phyloP scores from a whole-genome alignment of 2,329 filamentous ascomycete species.

The Parasarocladium wereldwijsianum region DNA sequence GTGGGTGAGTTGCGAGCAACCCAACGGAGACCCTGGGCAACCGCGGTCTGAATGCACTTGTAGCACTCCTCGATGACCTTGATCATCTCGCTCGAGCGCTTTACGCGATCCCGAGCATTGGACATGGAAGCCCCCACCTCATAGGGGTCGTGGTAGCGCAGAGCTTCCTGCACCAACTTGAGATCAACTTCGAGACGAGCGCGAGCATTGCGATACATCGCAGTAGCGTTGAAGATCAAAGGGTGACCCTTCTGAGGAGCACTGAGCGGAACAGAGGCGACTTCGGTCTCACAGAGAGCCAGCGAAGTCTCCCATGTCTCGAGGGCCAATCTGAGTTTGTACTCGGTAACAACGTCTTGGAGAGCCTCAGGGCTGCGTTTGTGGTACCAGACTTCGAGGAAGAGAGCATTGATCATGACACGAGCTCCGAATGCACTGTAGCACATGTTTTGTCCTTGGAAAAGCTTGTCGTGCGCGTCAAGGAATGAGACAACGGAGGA shows the following conservation, averaged over 20 bases:
- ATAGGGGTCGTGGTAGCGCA: slow-evolving; percentile 93
- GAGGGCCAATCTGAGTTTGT: slow-evolving; percentile 86
- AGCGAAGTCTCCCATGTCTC: slow-evolving; percentile 99
- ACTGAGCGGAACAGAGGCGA: slow-evolving; percentile 74
- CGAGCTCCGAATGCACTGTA: slow-evolving; percentile 96
- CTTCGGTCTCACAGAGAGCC: slow-evolving; percentile 83
- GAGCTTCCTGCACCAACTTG: slow-evolving; percentile 87
- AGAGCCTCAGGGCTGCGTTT: slow-evolving; percentile 96
- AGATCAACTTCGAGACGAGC: slow-evolving; percentile 88
- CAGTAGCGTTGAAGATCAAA: slow-evolving; percentile 95
- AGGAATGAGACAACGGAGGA: slow-evolving; percentile 74
- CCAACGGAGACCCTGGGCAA: slow-evolving; percentile 89
- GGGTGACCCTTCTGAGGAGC: slow-evolving; percentile 94
- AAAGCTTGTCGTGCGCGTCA: slow-evolving; percentile 86
- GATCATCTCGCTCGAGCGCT: slow-evolving; percentile 93
- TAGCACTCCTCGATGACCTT: slow-evolving; percentile 97
- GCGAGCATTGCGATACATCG: slow-evolving; percentile 87
- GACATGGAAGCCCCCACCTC: slow-evolving; percentile 97
- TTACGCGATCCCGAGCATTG: slow-evolving; percentile 80
- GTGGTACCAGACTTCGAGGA: slow-evolving; percentile 97
- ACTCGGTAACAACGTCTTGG: slow-evolving; percentile 94
- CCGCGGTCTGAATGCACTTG: slow-evolving; percentile 92
- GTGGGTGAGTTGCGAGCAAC: slow-evolving; percentile 94
- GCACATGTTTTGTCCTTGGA: slow-evolving; percentile 77
- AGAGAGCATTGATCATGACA: slow-evolving; percentile 97